These are phyloP conservation scores for Chrysanthemum makinoi DNA, from an alignment of 129 eudicot species.

Conservation along the genomic window DNA sequence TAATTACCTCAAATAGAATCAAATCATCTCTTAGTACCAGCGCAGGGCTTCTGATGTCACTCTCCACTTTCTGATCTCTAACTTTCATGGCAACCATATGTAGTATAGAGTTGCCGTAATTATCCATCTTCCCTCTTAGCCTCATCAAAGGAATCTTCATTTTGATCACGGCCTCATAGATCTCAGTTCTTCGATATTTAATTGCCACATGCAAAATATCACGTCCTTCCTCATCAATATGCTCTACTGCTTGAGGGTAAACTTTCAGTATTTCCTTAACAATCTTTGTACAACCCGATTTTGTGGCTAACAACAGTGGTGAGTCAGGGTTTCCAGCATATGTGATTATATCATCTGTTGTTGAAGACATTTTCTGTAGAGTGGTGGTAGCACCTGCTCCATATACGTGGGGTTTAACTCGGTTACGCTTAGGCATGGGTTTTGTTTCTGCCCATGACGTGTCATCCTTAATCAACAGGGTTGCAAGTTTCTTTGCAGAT, in stretches of 20 bases:
- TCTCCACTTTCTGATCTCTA: neutral
- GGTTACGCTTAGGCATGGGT: neutral
- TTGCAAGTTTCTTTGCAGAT: constrained; percentile 29
- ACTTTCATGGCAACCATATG: constrained; percentile 30
- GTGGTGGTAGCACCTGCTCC: neutral
- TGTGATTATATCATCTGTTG: neutral
- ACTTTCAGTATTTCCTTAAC: constrained; percentile 28
- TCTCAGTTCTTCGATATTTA: constrained; percentile 14
- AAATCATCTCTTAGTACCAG: constrained; percentile 25
- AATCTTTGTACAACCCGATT: constrained; percentile 28
- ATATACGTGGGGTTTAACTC: constrained; percentile 14
- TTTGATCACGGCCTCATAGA: constrained; percentile 16
- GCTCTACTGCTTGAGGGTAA: constrained; percentile 33
- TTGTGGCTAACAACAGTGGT: constrained; percentile 34
- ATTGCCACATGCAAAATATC: constrained; percentile 30
- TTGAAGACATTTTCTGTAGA: neutral
- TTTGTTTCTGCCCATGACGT: constrained; percentile 27
- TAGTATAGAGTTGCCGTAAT: constrained; percentile 25
- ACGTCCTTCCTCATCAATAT: constrained; percentile 26
- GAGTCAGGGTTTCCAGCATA: constrained; percentile 13
- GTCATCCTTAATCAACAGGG: constrained; percentile 32
- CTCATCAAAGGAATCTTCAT: constrained; percentile 21
- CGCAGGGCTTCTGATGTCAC: constrained; percentile 23
- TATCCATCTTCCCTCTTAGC: constrained; percentile 24
- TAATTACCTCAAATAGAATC: constrained; percentile 29